Percentiles rank a stretch among this genome's conserved stretches.
phyloP scores from a whole-genome alignment of 441 rosid genomes.

The Populus hybrid region DNA sequence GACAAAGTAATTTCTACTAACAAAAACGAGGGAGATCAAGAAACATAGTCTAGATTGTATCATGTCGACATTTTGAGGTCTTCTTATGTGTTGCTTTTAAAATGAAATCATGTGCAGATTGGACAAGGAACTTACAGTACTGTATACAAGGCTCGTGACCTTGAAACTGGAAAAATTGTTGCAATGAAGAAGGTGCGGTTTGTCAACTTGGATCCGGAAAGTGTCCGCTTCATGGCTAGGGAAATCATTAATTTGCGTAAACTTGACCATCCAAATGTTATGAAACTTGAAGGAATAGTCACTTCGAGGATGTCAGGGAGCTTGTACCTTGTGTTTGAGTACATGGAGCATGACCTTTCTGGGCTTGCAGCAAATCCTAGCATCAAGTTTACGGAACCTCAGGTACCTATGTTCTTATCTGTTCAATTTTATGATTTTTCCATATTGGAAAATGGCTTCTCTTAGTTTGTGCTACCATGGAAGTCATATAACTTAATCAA shows the following conservation, averaged over 20 bases:
- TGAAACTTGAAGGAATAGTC: conserved; percentile 85
- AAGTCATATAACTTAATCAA: background rate
- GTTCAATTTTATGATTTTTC: background rate
- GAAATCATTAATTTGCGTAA: conserved; percentile 78
- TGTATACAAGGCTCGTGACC: conserved; percentile 81
- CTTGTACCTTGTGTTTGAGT: conserved; percentile 89
- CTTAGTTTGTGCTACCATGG: background rate
- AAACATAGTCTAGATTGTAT: background rate
- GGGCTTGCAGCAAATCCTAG: conserved; percentile 79
- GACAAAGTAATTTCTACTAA: background rate
- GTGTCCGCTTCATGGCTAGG: conserved; percentile 46
- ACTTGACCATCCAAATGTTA: conserved; percentile 87
- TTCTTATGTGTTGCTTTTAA: background rate
- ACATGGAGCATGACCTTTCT: conserved; percentile 96
- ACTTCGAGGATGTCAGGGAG: conserved; percentile 79
- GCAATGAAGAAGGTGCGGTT: conserved; percentile 35
- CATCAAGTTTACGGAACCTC: conserved; percentile 68
- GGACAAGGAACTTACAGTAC: conserved; percentile 98
- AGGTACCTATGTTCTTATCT: conserved; percentile 62
- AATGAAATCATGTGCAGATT: conserved; percentile 46
- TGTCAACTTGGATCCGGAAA: too few species aligned
- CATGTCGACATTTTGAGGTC: background rate
- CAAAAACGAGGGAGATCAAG: background rate
- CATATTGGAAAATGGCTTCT: background rate
- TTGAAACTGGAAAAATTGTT: conserved; percentile 65